A percentile compares a stretch with the other conserved stretches of the same genome.
Evolutionary conservation across 2,329 filamentous ascomycete genomes (phyloP).

Genomic region (Samsoniella hepiali): DNA sequence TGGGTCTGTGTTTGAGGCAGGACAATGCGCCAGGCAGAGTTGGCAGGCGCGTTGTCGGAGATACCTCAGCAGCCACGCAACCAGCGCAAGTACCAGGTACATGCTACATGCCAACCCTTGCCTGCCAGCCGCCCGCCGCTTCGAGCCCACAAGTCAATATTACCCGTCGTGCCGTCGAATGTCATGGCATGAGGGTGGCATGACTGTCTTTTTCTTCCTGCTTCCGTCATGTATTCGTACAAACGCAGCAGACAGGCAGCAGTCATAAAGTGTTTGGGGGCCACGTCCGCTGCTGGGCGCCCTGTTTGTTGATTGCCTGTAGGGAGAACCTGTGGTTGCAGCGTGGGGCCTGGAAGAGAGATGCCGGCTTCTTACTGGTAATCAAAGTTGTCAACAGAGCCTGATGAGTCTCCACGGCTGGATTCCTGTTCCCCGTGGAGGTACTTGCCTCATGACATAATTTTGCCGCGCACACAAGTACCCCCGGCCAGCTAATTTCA

Average conservation of each 20-base stretch:
- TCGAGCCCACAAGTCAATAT: background rate
- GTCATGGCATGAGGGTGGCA: background rate
- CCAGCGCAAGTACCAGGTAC: background rate
- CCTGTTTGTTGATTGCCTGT: background rate
- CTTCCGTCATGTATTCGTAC: background rate
- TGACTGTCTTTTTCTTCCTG: background rate
- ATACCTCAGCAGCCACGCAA: background rate
- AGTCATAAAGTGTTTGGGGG: background rate
- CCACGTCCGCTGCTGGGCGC: background rate
- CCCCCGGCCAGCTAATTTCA: background rate
- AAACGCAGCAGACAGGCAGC: background rate
- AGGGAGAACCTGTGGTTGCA: too few relatives aligned
- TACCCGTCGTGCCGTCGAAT: background rate
- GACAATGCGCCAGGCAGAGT: background rate
- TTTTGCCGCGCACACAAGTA: background rate
- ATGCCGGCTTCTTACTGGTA: too few relatives aligned
- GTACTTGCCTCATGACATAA: background rate
- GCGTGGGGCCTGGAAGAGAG: background rate
- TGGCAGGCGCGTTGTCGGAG: background rate
- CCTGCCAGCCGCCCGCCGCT: background rate
- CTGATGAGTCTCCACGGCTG: background rate
- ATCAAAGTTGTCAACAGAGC: background rate
- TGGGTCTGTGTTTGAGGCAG: slow-evolving; percentile 16
- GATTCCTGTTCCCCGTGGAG: background rate
- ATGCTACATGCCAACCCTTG: background rate